Evolutionary conservation across 2,329 filamentous ascomycete genomes (phyloP).

Genomic region (Trichoderma polysporum): DNA sequence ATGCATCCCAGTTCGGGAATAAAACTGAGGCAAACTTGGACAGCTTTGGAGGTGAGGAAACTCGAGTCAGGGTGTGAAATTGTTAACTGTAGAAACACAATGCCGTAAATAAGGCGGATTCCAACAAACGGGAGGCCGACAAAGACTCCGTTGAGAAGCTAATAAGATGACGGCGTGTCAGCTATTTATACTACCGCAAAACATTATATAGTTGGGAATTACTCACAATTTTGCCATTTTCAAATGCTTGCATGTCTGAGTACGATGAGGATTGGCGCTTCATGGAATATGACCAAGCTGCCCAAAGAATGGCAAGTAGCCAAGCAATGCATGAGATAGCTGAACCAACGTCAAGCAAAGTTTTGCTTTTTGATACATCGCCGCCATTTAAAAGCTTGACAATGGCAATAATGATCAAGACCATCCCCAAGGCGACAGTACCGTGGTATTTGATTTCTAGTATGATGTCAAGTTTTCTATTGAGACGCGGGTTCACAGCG

Average conservation of each 20-base stretch:
- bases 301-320: not conserved
- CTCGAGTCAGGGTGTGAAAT: not conserved
- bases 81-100: not conserved
- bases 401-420: not conserved
- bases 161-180: not conserved
- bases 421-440: not conserved
- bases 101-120: not conserved
- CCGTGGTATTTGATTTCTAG: constrained; percentile 1
- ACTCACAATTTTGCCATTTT: constrained; percentile 1
- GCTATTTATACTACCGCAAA: not conserved
- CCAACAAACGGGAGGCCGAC: not conserved
- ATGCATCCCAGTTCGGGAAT: not conserved
- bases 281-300: not conserved
- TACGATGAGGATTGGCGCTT: not conserved
- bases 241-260: not conserved
- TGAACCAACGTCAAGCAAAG: not conserved
- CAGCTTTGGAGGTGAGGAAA: not conserved
- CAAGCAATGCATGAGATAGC: not conserved
- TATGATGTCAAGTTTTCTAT: not conserved
- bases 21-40: not conserved
- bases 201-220: not conserved
- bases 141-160: not conserved
- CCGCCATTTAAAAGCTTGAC: not conserved
- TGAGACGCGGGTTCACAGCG: not conserved
- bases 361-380: not conserved